A percentile compares a stretch with the other conserved stretches of the same genome.
These are phyloP conservation scores for Phytophthora macrochlamydospora DNA, from an alignment of 352 stramenopile genomes.

Conservation along the genomic window DNA sequence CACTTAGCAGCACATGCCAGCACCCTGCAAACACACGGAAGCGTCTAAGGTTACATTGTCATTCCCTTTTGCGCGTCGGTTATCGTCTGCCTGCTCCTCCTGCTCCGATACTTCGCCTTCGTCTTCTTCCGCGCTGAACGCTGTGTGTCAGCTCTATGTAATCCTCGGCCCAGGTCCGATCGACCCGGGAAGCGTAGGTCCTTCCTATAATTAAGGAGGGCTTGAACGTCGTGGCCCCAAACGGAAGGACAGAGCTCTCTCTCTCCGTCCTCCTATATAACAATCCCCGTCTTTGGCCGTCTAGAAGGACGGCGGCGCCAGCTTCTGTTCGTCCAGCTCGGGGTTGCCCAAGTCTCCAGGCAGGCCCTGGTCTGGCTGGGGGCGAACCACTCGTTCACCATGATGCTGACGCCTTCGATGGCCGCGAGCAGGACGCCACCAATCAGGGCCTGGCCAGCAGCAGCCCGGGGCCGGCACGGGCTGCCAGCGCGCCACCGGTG, in stretches of 20 bases:
- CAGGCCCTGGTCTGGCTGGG: constrained; percentile 56
- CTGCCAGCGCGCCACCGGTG: constrained; percentile 96
- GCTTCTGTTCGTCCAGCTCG: constrained; percentile 83
- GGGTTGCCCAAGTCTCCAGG: constrained; percentile 54
- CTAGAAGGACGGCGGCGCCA: constrained; percentile 86
- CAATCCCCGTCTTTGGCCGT: constrained; percentile 6
- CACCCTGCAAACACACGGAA: constrained; percentile 20
- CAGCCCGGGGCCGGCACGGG: constrained; percentile 93
- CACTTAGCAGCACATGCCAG: constrained; percentile 1
- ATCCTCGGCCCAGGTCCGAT: constrained; percentile 34
- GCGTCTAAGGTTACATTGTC: constrained; percentile 48
- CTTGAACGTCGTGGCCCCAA: constrained; percentile 32
- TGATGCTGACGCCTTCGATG: constrained; percentile 98
- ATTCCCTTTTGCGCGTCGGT: constrained; percentile 28
- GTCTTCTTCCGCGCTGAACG: constrained; percentile 17
- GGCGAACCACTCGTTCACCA: constrained; percentile 90
- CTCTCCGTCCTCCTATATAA: constrained; percentile 17
- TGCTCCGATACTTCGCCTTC: constrained; percentile 10
- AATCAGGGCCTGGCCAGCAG: constrained; percentile 93
- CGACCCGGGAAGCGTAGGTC: constrained; percentile 27
- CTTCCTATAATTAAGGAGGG: constrained; percentile 51
- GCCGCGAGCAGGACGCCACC: constrained; percentile 95
- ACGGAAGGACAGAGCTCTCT: neutral
- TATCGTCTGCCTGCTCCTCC: constrained; percentile 23
- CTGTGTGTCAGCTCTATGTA: constrained; percentile 30